phyloP scores from a whole-genome alignment of 2,329 filamentous ascomycete species.

The Celoporthe dispersa region DNA sequence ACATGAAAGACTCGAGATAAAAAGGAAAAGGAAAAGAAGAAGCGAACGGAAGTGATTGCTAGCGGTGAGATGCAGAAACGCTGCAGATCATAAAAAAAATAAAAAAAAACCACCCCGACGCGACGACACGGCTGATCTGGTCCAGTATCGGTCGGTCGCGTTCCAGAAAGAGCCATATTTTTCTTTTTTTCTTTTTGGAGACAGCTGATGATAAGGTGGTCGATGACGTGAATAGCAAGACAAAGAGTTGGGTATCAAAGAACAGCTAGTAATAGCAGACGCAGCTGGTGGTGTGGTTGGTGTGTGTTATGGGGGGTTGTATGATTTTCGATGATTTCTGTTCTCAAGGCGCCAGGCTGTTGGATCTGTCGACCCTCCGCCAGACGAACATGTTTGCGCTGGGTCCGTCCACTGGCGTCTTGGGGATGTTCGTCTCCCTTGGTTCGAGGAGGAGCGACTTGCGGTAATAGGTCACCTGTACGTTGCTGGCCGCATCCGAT shows the following conservation, averaged over 20 bases:
- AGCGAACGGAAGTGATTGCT: neutral
- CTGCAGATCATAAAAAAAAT: neutral
- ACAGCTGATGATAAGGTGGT: neutral
- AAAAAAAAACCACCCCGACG: too few species aligned
- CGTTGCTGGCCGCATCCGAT: slow-evolving; percentile 52
- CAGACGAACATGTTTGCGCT: slow-evolving; percentile 28
- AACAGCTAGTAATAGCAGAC: slow-evolving; percentile 14
- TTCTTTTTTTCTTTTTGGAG: neutral
- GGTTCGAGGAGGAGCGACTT: slow-evolving; percentile 86
- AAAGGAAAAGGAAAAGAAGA: neutral
- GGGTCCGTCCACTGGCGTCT: slow-evolving; percentile 36
- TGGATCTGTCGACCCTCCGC: slow-evolving; percentile 24
- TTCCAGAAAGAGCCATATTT: neutral
- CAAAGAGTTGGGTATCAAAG: slow-evolving; percentile 29
- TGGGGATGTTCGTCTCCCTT: slow-evolving; percentile 53
- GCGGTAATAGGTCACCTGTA: slow-evolving; percentile 72
- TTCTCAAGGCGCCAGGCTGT: neutral
- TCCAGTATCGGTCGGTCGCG: neutral
- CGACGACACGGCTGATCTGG: neutral
- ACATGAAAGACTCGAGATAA: neutral
- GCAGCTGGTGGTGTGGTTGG: slow-evolving; percentile 5
- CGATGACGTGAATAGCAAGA: slow-evolving; percentile 14
- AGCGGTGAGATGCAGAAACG: neutral
- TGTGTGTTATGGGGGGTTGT: neutral
- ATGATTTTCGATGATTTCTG: neutral